Evolutionary conservation across 768 basidiomycete genomes (phyloP), one percentile per base, ranked within the genome.

Genomic region (Podaxis sp.): DNA sequence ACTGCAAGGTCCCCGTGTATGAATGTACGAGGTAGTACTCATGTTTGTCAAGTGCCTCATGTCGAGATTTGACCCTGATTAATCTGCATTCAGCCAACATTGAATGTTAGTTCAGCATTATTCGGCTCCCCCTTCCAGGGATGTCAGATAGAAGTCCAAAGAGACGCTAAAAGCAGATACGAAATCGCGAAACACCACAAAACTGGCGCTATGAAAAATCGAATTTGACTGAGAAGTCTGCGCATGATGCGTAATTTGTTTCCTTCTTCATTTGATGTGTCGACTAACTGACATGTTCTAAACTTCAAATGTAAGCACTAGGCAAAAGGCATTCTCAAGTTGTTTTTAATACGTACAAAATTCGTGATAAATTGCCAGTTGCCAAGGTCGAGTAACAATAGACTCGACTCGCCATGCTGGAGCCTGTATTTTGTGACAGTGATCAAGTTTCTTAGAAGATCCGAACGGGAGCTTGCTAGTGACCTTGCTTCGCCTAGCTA

Each of bases 321-420:
- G 19, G n/a, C 6, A 56, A 56, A 17, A 17, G 22, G 39, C 19
- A 39, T 26, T 13, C 54, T 56, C 24, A 28, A 39, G 11, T 13
- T 56, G 38, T 56, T 56, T 19, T 51, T 22, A 36, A 38, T 56
- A 56, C 39, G 22, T 56, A 56, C 54, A 56, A 0, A 46, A 7
- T 54, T 54, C 13, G 33, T 54, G 54, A 56, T 56, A 56, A 56
- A 56, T 56, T 51, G 49, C 2, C 22, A 51, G 12, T 51, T 51
- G 49, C 49, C 49, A 13, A 51, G 22, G 11, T 6, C 22, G 49
- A 13, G 4, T 24, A 22, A 51, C 49, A 51, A 51, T 24, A 51
- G 22, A 51, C 12, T 46, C 17, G n/a, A 17, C 44, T 46, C 44
- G 44, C 44, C 44, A 17, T 17, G n/a, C 19, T 19, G 44, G 44